These are phyloP conservation scores for Sherardia arvensis DNA, from an alignment of 257 asterid genomes.

Conservation along the genomic window DNA sequence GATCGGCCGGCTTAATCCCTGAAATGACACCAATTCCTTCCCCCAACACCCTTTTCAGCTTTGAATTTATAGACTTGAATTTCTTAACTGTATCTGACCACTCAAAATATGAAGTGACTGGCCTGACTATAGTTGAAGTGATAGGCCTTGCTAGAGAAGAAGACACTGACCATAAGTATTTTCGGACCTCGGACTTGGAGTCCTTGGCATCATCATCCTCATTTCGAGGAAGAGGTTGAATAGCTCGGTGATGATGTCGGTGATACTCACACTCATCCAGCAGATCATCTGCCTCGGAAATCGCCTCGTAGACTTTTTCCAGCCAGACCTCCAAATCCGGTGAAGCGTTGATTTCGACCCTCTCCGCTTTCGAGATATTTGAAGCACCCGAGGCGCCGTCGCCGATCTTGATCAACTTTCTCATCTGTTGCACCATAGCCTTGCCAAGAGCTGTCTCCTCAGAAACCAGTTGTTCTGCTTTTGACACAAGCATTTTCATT, in stretches of 20 bases:
- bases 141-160: too few relatives aligned
- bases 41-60: neutral
- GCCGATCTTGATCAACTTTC: neutral
- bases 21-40: neutral
- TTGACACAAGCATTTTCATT: neutral
- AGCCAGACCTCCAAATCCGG: constrained; percentile 8
- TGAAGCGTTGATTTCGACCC: neutral
- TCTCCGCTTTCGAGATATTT: constrained; percentile 6
- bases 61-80: neutral
- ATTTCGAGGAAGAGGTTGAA: neutral
- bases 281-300: constrained; percentile 14
- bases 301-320: neutral
- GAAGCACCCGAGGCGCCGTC: neutral
- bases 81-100: neutral
- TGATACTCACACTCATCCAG: constrained; percentile 12
- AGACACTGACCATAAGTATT: neutral
- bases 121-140: too few relatives aligned
- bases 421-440: neutral
- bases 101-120: neutral
- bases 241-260: neutral
- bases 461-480: neutral
- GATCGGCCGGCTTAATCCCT: too few relatives aligned
- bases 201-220: neutral
- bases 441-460: neutral
- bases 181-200: constrained; percentile 2